Evolutionary conservation across 2,329 filamentous ascomycete genomes (phyloP), one percentile per base, ranked within the genome.

Genomic region (Calonectria naviculata): DNA sequence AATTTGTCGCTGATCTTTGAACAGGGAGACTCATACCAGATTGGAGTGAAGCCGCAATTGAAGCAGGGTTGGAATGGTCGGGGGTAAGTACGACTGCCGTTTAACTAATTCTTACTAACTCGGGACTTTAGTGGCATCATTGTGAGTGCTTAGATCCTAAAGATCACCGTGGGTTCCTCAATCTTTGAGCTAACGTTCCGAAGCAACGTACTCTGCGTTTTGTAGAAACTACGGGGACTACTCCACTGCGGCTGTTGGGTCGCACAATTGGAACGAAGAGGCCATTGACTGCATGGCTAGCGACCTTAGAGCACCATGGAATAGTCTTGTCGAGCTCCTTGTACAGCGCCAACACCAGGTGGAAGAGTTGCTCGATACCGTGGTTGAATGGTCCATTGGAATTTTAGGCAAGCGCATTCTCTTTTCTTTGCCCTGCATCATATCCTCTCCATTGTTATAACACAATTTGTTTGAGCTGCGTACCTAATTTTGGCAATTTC

Each of bases 231-330:
- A 80, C 61, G 86, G 86, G 0, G 71, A 78, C 9, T 71, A 87
- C 61, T 64, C 0, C 4, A 86, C 84, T 0, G 0, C 4, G 0
- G 42, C 49, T 0, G 73, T 68, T 4, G 81, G 81, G 0, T 46
- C 38, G 1, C 81, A 72, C n/a, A 82, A 84, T 67, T 88, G 86
- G 86, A 88, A 88, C 62, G 76, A 83, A 60, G 85, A 87, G 74
- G 83, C 82, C 0, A 85, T 86, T 3, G 34, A 66, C 1, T 42
- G 42, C 1, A 85, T 87, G 84, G 78, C 74, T 0, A 17, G 36
- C 1, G 81, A 85, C 36, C 60, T 86, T 34, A 65, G 56, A 1
- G 36, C 44, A 0, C 78, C 78, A 6, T 88, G 85, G 85, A 5
- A 56, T 19, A 46, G 61, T 0, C 73, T 84, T 5, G 28, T 62